phyloP scores from a whole-genome alignment of 2,329 filamentous ascomycete genomes.

The Fusarium anguioides region DNA sequence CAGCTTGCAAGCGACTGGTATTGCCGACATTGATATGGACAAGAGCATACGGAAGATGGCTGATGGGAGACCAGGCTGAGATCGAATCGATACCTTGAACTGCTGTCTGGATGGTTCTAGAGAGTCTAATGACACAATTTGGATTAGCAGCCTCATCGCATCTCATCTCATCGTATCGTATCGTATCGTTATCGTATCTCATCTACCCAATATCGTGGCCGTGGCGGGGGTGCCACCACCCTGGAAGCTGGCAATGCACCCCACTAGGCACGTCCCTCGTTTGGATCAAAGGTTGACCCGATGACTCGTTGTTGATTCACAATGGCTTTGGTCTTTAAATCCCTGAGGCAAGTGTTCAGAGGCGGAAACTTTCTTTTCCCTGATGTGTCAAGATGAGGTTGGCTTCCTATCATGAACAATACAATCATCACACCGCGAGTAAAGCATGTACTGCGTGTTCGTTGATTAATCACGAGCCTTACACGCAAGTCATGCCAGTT shows the following conservation, averaged over 20 bases:
- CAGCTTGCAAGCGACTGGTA: constrained; percentile 5
- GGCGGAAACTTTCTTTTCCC: background rate
- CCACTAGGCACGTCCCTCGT: constrained; percentile 23
- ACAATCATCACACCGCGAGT: background rate
- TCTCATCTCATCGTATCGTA: constrained; percentile 39
- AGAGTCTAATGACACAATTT: no score
- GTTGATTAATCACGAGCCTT: constrained; percentile 16
- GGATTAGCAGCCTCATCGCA: no score
- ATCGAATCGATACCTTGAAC: background rate
- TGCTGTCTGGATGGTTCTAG: background rate
- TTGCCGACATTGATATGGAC: background rate
- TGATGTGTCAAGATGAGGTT: background rate
- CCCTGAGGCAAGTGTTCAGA: background rate
- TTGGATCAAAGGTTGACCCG: constrained; percentile 19
- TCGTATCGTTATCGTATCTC: constrained; percentile 42
- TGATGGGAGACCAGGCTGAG: background rate
- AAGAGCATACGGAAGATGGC: background rate
- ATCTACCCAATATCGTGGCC: constrained; percentile 39
- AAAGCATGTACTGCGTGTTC: background rate
- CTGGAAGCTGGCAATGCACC: constrained; percentile 21
- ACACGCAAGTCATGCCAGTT: constrained; percentile 19
- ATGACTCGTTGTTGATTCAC: constrained; percentile 1
- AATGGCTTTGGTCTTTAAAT: background rate
- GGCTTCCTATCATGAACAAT: background rate
- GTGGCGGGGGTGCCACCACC: constrained; percentile 16